Percentiles rank a stretch among this genome's conserved stretches.
Conservation (phyloP, 2,329 filamentous ascomycete genomes). For the Stachybotrys chartarum region DNA sequence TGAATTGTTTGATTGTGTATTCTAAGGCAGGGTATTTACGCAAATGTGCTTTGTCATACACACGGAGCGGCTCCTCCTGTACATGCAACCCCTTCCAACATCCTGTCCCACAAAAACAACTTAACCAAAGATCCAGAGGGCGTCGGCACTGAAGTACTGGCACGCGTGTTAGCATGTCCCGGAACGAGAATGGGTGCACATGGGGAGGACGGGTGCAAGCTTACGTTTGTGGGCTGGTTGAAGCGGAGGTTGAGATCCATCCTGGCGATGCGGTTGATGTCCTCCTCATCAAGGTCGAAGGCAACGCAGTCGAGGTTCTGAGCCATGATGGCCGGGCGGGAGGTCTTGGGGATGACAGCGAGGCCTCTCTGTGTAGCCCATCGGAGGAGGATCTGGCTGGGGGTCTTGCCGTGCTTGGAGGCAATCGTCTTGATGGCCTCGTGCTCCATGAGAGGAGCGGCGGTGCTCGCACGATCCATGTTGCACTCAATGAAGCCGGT, state of each 20-base stretch:
- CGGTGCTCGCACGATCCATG: constrained; percentile 50
- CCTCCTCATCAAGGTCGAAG: constrained; percentile 59
- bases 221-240: constrained; percentile 67
- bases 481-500: constrained; percentile 72
- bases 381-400: constrained; percentile 75
- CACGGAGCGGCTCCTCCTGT: not conserved
- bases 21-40: not conserved
- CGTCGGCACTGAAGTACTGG: constrained; percentile 48
- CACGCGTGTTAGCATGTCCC: not conserved
- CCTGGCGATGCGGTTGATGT: constrained; percentile 58
- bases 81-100: constrained; percentile 6
- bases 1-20: not conserved
- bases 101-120: constrained; percentile 10
- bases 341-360: constrained; percentile 77
- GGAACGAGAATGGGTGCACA: not conserved
- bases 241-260: constrained; percentile 64
- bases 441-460: constrained; percentile 66
- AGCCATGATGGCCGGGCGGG: constrained; percentile 40
- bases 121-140: constrained; percentile 53
- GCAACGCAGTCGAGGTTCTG: constrained; percentile 61
- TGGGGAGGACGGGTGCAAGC: constrained; percentile 19
- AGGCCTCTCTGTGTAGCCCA: constrained; percentile 81
- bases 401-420: constrained; percentile 61
- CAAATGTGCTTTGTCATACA: not conserved
- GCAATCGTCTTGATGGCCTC: constrained; percentile 57